These are phyloP conservation scores for Talaromyces sp. DNA, from an alignment of 2,329 filamentous ascomycete species.

Conservation along the genomic window DNA sequence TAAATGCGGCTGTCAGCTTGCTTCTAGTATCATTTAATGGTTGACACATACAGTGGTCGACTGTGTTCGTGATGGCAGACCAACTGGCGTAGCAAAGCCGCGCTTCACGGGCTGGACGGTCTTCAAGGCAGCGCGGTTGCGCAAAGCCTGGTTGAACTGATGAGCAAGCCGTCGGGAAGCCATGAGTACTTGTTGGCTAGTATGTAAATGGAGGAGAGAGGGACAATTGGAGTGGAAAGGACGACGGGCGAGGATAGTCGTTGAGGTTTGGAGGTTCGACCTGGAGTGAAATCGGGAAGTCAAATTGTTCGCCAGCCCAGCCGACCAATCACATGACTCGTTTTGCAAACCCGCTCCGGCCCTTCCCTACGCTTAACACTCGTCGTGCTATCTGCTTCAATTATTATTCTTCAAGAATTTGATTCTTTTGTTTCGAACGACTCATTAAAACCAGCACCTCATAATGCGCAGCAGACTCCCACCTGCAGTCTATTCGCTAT, in stretches of 20 bases:
- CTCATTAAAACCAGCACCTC: too few relatives aligned
- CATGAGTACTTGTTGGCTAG: constrained; percentile 54
- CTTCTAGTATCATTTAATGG: not conserved
- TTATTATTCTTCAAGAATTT: too few relatives aligned
- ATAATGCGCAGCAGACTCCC: not conserved
- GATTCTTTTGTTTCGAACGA: too few relatives aligned
- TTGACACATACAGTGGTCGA: constrained; percentile 73
- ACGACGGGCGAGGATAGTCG: constrained; percentile 31
- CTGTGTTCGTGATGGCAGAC: constrained; percentile 72
- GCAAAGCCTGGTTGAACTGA: constrained; percentile 85
- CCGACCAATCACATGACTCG: constrained; percentile 43
- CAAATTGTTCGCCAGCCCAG: constrained; percentile 40
- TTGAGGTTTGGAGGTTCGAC: constrained; percentile 32
- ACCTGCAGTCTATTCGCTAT: not conserved
- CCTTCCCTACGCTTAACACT: constrained; percentile 10
- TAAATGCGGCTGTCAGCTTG: not conserved
- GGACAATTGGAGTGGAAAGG: constrained; percentile 44
- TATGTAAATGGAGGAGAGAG: constrained; percentile 37
- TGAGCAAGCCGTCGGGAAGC: constrained; percentile 95
- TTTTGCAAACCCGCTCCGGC: constrained; percentile 32
- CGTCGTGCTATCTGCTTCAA: too few relatives aligned
- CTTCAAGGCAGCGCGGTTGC: constrained; percentile 78
- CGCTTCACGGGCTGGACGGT: constrained; percentile 71
- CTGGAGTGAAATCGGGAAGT: constrained; percentile 38
- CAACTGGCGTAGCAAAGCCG: constrained; percentile 83